Base-by-base conservation (phyloP, 495 filamentous ascomycete species). In the Hamigera avellanea region DNA sequence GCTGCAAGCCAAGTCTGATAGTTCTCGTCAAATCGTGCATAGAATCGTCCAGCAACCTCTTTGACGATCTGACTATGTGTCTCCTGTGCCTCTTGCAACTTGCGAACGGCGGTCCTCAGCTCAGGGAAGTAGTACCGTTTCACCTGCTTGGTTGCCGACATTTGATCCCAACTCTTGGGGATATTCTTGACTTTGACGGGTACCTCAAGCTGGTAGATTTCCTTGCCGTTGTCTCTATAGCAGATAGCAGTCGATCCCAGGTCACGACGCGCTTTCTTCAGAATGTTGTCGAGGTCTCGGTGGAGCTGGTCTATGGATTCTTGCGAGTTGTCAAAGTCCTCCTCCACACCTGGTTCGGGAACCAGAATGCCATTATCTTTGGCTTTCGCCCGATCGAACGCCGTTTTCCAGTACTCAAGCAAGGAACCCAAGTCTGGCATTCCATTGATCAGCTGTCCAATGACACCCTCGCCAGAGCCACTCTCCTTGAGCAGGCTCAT, bases 111-210 rank as follows among this genome's bases (percentile, higher is more conserved):
- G 17, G 66, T 67, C 13, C 84, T 79, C 5, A 96, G 66, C 49
- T 93, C 83, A 8, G 80, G 76, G 46, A 80, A 89, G 62, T 96
- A 99, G 66, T 91, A 99, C 0, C 93, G 83, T 58, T 94, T 96
- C 51, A 91, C 83, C 33, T 80, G 77, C 33, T 80, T 70, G 0
- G 93, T 95, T 8, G 86, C 81, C 13, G 88, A 95, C 88, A 95
- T 95, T 56, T 95, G 91, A 47, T 84, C 76, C 93, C 93, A 99
- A 43, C 61, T 64, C 46, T 82, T 80, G 0, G 93, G 91, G 6
- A 99, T 72, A 19, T 63, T 64, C 53, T 88, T 93, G 52, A 87
- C 69, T 29, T 86, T 80, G 45, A 81, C 76, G 0, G 93, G 93
- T 0, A 84, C 81, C 54, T 99, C 93, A 2, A 99, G 73, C 55